phyloP scores from a whole-genome alignment of 176 grass and related monocot species.

The Phragmites australis region DNA sequence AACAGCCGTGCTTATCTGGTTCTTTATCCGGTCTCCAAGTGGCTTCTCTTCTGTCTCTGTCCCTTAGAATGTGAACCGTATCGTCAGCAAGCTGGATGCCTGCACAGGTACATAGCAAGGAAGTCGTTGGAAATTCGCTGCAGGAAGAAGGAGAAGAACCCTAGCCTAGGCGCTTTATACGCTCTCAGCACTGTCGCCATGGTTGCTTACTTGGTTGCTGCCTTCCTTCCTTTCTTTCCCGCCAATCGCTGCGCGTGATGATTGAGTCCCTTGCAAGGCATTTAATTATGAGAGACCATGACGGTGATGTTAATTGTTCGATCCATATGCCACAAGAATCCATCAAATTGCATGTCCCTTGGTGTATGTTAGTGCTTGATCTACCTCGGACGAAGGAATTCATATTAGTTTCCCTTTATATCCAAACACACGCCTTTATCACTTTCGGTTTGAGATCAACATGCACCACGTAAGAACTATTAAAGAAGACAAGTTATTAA shows the following conservation, averaged over 20 bases:
- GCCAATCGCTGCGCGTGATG: neutral
- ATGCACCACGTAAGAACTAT: too few relatives aligned
- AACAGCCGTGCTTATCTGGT: conserved; percentile 21
- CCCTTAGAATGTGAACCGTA: conserved; percentile 24
- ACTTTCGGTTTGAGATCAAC: too few relatives aligned
- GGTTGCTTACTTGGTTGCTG: neutral
- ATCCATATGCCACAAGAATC: conserved; percentile 15
- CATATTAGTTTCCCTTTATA: conserved; percentile 12
- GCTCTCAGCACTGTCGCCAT: neutral
- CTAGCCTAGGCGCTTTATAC: neutral
- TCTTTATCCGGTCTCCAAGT: neutral
- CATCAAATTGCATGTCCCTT: neutral
- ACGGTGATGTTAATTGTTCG: conserved; percentile 4
- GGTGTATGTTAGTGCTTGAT: neutral
- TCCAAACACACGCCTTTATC: conserved; percentile 20
- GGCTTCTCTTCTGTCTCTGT: neutral
- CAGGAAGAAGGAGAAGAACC: neutral
- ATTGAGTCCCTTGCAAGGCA: conserved; percentile 42
- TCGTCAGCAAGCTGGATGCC: neutral
- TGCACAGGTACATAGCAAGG: neutral
- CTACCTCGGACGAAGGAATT: neutral
- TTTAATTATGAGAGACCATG: conserved; percentile 13
- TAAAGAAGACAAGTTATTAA: too few relatives aligned
- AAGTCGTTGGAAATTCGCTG: neutral
- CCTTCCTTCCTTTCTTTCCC: neutral